Base-by-base conservation (phyloP, 2,329 filamentous ascomycete genomes). In the Colletotrichum higginsianum region DNA sequence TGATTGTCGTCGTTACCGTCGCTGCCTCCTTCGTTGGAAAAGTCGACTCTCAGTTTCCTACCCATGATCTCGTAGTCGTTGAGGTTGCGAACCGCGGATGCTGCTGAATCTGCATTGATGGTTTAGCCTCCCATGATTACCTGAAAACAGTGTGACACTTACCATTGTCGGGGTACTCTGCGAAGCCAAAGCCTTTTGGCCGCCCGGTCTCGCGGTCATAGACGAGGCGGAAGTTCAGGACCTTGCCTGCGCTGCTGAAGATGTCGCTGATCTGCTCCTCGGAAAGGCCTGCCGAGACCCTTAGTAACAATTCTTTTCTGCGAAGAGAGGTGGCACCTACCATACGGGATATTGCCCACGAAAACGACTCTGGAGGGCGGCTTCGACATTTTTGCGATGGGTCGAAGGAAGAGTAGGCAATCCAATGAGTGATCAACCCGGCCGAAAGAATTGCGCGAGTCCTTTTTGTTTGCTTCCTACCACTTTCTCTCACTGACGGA, bases 61-160 rank as follows among this genome's bases (percentile, higher is more conserved):
- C 95, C 95, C 92, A 98, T 97, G 79, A 98, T 91, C 81, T 98
- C 96, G 83, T 94, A 92, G 81, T 98, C 95, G 84, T 98, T 98
- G 63, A 98, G 86, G 80, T 99, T 98, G 76, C 96, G 92, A 58
- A 98, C 96, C 2, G 96, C 96, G 2, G 95, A 97, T 47, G 96
- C 94, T 42, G 96, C 96, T 35, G 95, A 92, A 77, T 92, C 90
- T 91, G 71, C 26, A 6, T 56, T 23, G 23, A 21, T 42, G 18
- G 40, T n/a, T 53, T 12, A 61, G 42, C 9, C 15, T 44, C 12
- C 8, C n/a, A 18, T 13, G 2, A 4, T 38, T 44, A n/a, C 16
- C 16, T 12, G 5, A 42, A 12, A 18, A 9, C 7, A 30, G 23
- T 16, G 18, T 46, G 21, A 5, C 18, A 13, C 9, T 50, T 75